phyloP scores from a whole-genome alignment of 139 green algal genomes.

The Closterium sp. region DNA sequence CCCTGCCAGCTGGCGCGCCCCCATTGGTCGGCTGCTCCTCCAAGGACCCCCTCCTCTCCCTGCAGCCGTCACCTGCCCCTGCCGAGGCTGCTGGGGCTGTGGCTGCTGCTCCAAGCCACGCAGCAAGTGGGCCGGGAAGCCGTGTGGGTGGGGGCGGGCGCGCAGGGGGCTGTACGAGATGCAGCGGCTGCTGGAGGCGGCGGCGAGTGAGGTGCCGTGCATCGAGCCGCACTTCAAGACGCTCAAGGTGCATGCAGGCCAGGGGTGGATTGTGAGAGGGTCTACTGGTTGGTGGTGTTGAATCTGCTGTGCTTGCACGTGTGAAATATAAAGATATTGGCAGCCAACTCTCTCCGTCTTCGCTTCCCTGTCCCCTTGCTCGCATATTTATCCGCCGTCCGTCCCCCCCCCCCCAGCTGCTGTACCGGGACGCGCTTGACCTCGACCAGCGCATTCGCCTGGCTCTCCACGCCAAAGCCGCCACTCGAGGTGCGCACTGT shows the following conservation, averaged over 20 bases:
- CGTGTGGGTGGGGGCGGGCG: neutral
- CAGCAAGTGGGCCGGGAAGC: neutral
- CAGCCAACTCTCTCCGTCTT: neutral
- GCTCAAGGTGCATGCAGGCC: slow-evolving; percentile 22
- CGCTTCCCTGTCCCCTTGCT: neutral
- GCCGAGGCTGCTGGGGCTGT: too few relatives aligned
- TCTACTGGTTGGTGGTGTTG: too few relatives aligned
- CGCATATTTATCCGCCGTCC: neutral
- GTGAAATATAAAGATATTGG: too few relatives aligned
- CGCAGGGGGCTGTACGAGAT: neutral
- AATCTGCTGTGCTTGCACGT: too few relatives aligned
- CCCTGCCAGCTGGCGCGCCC: neutral
- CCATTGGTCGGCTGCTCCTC: neutral
- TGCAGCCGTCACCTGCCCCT: neutral
- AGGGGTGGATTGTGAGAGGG: too few relatives aligned
- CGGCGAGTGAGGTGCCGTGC: neutral
- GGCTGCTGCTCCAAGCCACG: neutral
- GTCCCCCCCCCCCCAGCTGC: neutral
- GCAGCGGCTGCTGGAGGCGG: slow-evolving; percentile 5
- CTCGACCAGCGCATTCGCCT: slow-evolving; percentile 16
- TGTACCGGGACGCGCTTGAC: neutral
- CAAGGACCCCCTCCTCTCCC: neutral
- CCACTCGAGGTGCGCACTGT: slow-evolving; percentile 6
- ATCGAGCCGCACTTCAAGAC: slow-evolving; percentile 21
- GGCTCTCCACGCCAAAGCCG: neutral